phyloP scores from a whole-genome alignment of 495 filamentous ascomycete species.

The Collariella sp. region DNA sequence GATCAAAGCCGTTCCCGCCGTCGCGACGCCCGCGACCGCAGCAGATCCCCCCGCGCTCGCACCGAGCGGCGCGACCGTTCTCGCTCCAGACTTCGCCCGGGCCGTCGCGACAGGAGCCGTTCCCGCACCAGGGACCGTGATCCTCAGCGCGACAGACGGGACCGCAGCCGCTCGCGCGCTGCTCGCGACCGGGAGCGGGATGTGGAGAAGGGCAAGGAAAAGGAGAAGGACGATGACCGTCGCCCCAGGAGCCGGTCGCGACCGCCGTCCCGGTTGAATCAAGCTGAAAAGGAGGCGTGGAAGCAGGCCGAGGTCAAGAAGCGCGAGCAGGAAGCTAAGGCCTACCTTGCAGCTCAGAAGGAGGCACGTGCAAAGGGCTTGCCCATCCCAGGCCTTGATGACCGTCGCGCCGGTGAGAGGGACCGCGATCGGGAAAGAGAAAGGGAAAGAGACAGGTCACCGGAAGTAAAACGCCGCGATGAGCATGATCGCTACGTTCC shows the following conservation, averaged over 20 bases:
- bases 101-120: neutral
- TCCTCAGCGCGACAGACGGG: slow-evolving; percentile 19
- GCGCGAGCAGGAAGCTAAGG: slow-evolving; percentile 51
- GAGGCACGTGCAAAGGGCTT: slow-evolving; percentile 45
- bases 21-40: slow-evolving; percentile 22
- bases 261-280: slow-evolving; percentile 24
- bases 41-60: slow-evolving; percentile 22
- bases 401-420: slow-evolving; percentile 34
- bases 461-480: slow-evolving; percentile 38
- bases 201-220: slow-evolving; percentile 13
- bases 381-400: slow-evolving; percentile 39
- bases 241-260: slow-evolving; percentile 33
- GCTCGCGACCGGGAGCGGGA: slow-evolving; percentile 19
- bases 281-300: slow-evolving; percentile 36
- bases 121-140: slow-evolving; percentile 13
- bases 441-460: slow-evolving; percentile 28
- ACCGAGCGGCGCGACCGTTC: slow-evolving; percentile 23
- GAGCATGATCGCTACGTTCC: slow-evolving; percentile 41
- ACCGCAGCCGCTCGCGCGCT: slow-evolving; percentile 25
- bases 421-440: too few species aligned
- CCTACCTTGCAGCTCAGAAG: slow-evolving; percentile 45
- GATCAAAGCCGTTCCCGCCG: slow-evolving; percentile 31
- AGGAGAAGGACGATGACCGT: slow-evolving; percentile 15
- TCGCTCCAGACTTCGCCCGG: slow-evolving; percentile 10
- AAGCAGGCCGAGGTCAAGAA: slow-evolving; percentile 47